A percentile compares a stretch with the other conserved stretches of the same genome.
Conservation (phyloP, 2,329 filamentous ascomycete genomes). For the Hypoxylon sp. region DNA sequence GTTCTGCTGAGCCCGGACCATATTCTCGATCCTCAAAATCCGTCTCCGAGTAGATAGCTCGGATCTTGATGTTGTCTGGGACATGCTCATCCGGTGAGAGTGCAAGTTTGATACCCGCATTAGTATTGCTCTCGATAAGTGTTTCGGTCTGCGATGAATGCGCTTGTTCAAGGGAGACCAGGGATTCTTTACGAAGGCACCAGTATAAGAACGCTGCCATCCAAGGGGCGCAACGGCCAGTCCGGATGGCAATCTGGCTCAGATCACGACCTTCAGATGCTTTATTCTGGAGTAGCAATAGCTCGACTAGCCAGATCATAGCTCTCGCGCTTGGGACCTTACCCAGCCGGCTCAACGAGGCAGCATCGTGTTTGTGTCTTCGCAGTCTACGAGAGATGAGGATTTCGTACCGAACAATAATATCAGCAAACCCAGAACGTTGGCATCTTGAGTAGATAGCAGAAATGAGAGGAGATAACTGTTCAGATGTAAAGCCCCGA, state of each 20-base stretch:
- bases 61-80: conserved; percentile 4
- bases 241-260: conserved; percentile 2
- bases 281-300: background rate
- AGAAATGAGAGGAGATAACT: conserved; percentile 9
- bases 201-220: conserved; percentile 20
- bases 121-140: background rate
- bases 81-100: background rate
- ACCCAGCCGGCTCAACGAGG: background rate
- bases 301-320: conserved; percentile 2
- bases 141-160: background rate
- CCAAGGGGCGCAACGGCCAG: conserved; percentile 20
- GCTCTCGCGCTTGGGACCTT: conserved; percentile 7
- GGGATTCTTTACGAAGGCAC: conserved; percentile 8
- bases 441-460: conserved; percentile 9
- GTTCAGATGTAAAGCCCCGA: conserved; percentile 2
- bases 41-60: background rate
- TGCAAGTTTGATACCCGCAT: conserved; percentile 6
- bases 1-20: background rate
- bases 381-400: conserved; percentile 5
- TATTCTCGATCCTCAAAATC: conserved; percentile 7
- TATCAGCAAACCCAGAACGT: conserved; percentile 9
- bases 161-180: conserved; percentile 6
- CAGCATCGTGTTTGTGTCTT: background rate
- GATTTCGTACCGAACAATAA: conserved; percentile 13
- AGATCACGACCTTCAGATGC: background rate